phyloP scores from a whole-genome alignment of 2,329 filamentous ascomycete species.

The Trichoderma polysporum region DNA sequence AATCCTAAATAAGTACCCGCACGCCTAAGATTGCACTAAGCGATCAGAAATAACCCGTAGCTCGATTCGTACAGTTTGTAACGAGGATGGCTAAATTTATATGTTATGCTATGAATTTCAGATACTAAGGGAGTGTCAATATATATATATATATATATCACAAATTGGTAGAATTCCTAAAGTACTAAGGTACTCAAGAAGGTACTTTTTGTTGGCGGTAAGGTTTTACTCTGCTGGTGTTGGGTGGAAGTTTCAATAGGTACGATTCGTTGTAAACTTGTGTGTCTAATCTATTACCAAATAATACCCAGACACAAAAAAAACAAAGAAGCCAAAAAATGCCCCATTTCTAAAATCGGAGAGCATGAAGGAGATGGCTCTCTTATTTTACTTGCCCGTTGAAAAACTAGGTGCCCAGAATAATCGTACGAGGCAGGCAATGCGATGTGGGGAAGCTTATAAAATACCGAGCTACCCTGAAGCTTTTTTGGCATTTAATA shows the following conservation, averaged over 20 bases:
- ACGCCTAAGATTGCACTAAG: not conserved
- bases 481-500: constrained; percentile 22
- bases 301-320: not conserved
- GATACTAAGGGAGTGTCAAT: not conserved
- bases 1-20: not conserved
- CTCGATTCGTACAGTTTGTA: not conserved
- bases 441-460: not conserved
- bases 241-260: too few species aligned
- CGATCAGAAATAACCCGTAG: not conserved
- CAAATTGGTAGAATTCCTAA: not conserved
- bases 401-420: not conserved
- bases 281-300: too few species aligned
- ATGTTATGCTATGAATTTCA: not conserved
- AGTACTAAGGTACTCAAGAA: too few species aligned
- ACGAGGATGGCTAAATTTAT: not conserved
- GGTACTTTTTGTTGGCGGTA: too few species aligned
- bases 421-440: not conserved
- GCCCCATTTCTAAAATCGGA: not conserved
- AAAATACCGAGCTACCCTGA: constrained; percentile 19
- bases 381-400: not conserved
- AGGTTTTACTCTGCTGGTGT: too few species aligned
- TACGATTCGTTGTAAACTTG: too few species aligned
- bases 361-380: not conserved
- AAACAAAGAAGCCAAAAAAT: not conserved
- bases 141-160: not conserved